These are phyloP conservation scores for Sphaerulina vaccinii DNA, from an alignment of 2,329 filamentous ascomycete species.

Conservation along the genomic window DNA sequence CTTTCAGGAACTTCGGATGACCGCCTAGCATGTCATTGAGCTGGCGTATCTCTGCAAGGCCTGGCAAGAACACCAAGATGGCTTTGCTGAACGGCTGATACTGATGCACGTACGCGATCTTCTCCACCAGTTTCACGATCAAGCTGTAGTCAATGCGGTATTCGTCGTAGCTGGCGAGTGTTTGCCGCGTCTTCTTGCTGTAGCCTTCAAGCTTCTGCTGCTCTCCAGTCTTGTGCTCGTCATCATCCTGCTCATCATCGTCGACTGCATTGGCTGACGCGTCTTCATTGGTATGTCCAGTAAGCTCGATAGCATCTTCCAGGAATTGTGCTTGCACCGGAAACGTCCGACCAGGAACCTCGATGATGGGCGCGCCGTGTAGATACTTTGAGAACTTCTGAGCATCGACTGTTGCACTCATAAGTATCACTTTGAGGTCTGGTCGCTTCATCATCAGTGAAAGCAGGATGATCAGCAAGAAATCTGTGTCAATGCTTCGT, in stretches of 20 bases:
- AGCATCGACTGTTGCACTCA: slow-evolving; percentile 96
- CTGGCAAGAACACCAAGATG: slow-evolving; percentile 90
- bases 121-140: slow-evolving; percentile 73
- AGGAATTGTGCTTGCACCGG: slow-evolving; percentile 85
- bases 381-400: slow-evolving; percentile 88
- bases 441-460: slow-evolving; percentile 73
- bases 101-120: slow-evolving; percentile 67
- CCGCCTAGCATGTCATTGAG: slow-evolving; percentile 82
- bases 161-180: slow-evolving; percentile 77
- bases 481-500: slow-evolving; percentile 93
- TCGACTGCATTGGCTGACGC: slow-evolving; percentile 52
- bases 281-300: slow-evolving; percentile 67
- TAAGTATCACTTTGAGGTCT: slow-evolving; percentile 87
- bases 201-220: slow-evolving; percentile 69
- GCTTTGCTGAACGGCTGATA: slow-evolving; percentile 78
- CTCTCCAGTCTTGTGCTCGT: slow-evolving; percentile 47
- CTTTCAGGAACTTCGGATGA: slow-evolving; percentile 69
- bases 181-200: slow-evolving; percentile 70
- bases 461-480: slow-evolving; percentile 86
- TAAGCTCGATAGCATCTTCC: slow-evolving; percentile 88
- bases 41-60: slow-evolving; percentile 69
- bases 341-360: slow-evolving; percentile 89
- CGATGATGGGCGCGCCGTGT: slow-evolving; percentile 78
- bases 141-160: slow-evolving; percentile 89
- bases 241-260: slow-evolving; percentile 48